Percentiles rank a stretch among this genome's conserved stretches.
phyloP scores from a whole-genome alignment of 805 yeast species.

The Kodamaea jinghongensis region DNA sequence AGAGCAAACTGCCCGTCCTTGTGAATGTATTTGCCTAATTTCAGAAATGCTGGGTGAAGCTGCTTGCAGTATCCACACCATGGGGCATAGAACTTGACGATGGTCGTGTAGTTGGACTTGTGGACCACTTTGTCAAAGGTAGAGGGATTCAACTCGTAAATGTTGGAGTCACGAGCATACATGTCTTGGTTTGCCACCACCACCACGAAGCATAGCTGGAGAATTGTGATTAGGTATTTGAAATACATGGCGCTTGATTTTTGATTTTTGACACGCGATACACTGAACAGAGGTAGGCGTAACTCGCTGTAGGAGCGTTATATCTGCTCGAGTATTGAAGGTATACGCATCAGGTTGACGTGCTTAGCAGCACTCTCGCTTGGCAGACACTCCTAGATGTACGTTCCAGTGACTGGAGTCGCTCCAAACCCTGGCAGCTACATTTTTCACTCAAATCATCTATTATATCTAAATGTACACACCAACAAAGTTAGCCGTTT shows the following conservation, averaged over 20 bases:
- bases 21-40: constrained; percentile 59
- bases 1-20: constrained; percentile 46
- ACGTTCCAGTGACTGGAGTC: too few species aligned
- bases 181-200: constrained; percentile 24
- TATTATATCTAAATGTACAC: constrained; percentile 32
- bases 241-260: constrained; percentile 6
- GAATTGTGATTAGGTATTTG: constrained; percentile 4
- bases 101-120: constrained; percentile 69
- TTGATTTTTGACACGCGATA: too few species aligned
- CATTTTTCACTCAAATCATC: background rate
- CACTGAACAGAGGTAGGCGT: too few species aligned
- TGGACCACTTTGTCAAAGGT: constrained; percentile 67
- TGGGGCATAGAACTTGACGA: constrained; percentile 92
- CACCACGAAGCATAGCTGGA: constrained; percentile 1
- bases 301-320: too few species aligned
- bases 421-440: background rate
- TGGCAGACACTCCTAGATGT: too few species aligned
- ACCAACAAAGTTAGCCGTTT: constrained; percentile 41
- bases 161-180: constrained; percentile 41
- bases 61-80: constrained; percentile 96
- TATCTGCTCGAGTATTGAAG: too few species aligned
- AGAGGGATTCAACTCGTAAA: constrained; percentile 53
- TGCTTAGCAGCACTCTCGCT: too few species aligned
- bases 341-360: too few species aligned
- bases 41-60: constrained; percentile 60